A percentile compares a stretch with the other conserved stretches of the same genome.
Conservation (phyloP, 768 basidiomycete species). For the Suillus cothurnatus region DNA sequence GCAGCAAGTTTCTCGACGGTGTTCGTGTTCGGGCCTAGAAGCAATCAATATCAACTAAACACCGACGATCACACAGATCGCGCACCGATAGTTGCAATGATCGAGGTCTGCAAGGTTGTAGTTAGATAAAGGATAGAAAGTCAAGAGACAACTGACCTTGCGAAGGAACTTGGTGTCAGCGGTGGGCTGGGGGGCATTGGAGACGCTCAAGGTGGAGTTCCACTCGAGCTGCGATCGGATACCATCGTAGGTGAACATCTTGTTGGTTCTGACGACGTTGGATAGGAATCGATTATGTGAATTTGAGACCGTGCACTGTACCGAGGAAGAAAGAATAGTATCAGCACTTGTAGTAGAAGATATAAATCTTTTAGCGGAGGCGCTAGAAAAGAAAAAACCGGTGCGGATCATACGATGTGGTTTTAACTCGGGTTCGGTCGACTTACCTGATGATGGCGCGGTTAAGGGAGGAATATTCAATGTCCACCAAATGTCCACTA, state of each 20-base stretch:
- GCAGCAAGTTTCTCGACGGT: constrained; percentile 82
- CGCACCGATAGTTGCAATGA: constrained; percentile 97
- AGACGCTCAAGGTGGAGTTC: constrained; percentile 81
- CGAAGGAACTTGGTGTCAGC: constrained; percentile 84
- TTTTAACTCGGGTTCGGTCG: constrained; percentile 5
- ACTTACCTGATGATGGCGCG: constrained; percentile 24
- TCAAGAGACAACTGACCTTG: constrained; percentile 61
- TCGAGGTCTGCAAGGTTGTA: constrained; percentile 72
- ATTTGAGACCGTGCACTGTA: constrained; percentile 13
- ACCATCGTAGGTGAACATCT: constrained; percentile 59
- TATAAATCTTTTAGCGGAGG: constrained; percentile 20
- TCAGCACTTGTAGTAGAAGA: constrained; percentile 18
- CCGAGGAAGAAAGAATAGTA: constrained; percentile 10
- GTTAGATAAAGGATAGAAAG: constrained; percentile 11
- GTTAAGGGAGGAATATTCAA: constrained; percentile 5
- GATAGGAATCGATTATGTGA: constrained; percentile 14
- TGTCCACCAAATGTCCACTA: neutral
- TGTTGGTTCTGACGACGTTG: constrained; percentile 13
- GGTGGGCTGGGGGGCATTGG: constrained; percentile 67
- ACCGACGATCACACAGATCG: constrained; percentile 11
- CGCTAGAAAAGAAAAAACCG: constrained; percentile 13
- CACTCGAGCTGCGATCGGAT: constrained; percentile 89
- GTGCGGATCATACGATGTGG: constrained; percentile 11
- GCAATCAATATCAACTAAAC: constrained; percentile 11
- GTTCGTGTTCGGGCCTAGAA: constrained; percentile 93